Evolutionary conservation across 2,329 filamentous ascomycete species (phyloP).

Genomic region (Colletotrichum lindemuthianum): DNA sequence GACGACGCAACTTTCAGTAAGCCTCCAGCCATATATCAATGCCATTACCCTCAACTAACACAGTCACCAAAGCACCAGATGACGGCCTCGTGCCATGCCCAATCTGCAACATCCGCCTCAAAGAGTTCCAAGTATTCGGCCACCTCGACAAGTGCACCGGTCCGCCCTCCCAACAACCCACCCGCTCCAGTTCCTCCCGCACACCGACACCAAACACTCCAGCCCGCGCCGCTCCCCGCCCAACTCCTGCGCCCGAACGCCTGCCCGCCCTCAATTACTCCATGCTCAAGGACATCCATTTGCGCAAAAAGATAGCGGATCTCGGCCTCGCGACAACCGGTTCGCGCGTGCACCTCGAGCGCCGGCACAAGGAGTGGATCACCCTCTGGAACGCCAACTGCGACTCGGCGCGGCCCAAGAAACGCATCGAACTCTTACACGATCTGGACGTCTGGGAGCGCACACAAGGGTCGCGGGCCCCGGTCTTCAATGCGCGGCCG

Average conservation of each 20-base stretch:
- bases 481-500: constrained; percentile 44
- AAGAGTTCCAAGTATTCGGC: constrained; percentile 77
- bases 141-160: constrained; percentile 77
- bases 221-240: constrained; percentile 48
- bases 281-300: constrained; percentile 79
- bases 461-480: constrained; percentile 74
- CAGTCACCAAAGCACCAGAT: constrained; percentile 50
- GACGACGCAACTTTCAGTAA: constrained; percentile 25
- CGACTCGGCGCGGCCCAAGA: constrained; percentile 79
- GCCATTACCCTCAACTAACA: constrained; percentile 26
- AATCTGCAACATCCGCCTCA: constrained; percentile 83
- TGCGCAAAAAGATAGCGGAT: constrained; percentile 85
- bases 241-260: constrained; percentile 60
- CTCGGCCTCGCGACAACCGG: constrained; percentile 81
- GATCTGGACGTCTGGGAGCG: constrained; percentile 90
- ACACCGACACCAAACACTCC: constrained; percentile 17
- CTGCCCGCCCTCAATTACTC: constrained; percentile 87
- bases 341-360: constrained; percentile 74
- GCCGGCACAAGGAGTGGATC: constrained; percentile 90
- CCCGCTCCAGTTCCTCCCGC: background rate
- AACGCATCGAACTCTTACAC: constrained; percentile 75
- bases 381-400: constrained; percentile 98
- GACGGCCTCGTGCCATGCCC: constrained; percentile 87
- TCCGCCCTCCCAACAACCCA: constrained; percentile 42
- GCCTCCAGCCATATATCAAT: background rate